Evolutionary conservation across 345 rosid species (phyloP).

Genomic region (Linum tenue): DNA sequence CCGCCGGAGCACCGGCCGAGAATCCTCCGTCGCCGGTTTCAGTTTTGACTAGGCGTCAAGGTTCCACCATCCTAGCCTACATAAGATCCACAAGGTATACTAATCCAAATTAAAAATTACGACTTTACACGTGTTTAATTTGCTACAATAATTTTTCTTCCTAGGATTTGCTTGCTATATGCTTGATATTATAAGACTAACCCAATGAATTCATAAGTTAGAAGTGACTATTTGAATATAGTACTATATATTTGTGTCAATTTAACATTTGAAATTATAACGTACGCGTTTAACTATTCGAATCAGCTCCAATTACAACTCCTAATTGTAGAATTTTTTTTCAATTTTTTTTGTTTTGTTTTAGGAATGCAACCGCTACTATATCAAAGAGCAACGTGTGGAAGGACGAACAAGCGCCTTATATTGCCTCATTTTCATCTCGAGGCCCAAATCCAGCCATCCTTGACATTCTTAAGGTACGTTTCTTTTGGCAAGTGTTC

Average conservation of each 20-base stretch:
- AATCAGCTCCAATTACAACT: no score
- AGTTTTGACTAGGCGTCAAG: not conserved
- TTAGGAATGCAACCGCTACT: constrained; percentile 1
- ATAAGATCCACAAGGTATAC: not conserved
- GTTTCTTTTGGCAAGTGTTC: not conserved
- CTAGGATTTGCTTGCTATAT: no score
- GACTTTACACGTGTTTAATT: not conserved
- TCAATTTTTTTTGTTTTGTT: not conserved
- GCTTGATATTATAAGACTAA: no score
- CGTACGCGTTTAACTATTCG: no score
- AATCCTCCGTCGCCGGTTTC: not conserved
- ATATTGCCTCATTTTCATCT: not conserved
- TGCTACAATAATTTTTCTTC: not conserved
- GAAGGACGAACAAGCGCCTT: not conserved
- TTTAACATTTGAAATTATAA: no score
- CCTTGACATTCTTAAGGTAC: constrained; percentile 23
- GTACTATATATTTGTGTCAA: no score
- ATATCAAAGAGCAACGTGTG: not conserved
- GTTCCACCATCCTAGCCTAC: not conserved
- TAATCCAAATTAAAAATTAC: not conserved
- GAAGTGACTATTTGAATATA: no score
- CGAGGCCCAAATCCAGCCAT: not conserved
- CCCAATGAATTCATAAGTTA: no score
- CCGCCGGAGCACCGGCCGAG: not conserved
- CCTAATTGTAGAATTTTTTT: no score